phyloP scores from a whole-genome alignment of 768 basidiomycete species.

The Suillus plorans region DNA sequence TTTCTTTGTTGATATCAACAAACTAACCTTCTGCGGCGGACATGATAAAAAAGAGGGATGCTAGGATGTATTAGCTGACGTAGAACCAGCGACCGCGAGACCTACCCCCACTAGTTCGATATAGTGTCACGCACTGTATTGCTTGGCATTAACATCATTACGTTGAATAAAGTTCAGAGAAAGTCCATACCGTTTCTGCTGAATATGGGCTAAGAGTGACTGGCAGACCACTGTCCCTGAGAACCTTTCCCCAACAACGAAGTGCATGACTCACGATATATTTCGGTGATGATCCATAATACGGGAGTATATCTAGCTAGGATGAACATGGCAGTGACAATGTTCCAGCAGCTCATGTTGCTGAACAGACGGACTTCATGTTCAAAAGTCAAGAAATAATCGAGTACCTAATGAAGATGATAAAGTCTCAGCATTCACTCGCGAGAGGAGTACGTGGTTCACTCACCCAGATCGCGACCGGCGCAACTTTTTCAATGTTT shows the following conservation, averaged over 20 bases:
- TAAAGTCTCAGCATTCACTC: neutral
- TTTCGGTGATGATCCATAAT: constrained; percentile 4
- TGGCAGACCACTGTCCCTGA: neutral
- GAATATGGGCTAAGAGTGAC: neutral
- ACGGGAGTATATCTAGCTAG: constrained; percentile 12
- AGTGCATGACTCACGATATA: constrained; percentile 8
- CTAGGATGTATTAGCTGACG: neutral
- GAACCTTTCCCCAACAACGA: neutral
- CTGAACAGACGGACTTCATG: constrained; percentile 11
- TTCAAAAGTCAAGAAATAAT: constrained; percentile 12
- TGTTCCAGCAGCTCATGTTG: neutral
- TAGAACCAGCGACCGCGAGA: neutral
- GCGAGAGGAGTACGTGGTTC: neutral
- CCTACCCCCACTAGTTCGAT: constrained; percentile 10
- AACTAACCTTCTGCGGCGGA: constrained; percentile 7
- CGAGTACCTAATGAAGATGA: constrained; percentile 4
- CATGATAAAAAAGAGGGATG: constrained; percentile 9
- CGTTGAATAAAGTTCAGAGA: neutral
- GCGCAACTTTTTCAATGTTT: constrained; percentile 7
- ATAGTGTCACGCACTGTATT: constrained; percentile 10
- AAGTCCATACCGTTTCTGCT: neutral
- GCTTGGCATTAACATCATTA: neutral
- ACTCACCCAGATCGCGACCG: constrained; percentile 10
- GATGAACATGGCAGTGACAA: constrained; percentile 9
- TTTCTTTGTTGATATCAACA: neutral